Evolutionary conservation across 305 asterid genomes (phyloP), one percentile per base, ranked within the genome.

Genomic region (Fraxinus ornus): DNA sequence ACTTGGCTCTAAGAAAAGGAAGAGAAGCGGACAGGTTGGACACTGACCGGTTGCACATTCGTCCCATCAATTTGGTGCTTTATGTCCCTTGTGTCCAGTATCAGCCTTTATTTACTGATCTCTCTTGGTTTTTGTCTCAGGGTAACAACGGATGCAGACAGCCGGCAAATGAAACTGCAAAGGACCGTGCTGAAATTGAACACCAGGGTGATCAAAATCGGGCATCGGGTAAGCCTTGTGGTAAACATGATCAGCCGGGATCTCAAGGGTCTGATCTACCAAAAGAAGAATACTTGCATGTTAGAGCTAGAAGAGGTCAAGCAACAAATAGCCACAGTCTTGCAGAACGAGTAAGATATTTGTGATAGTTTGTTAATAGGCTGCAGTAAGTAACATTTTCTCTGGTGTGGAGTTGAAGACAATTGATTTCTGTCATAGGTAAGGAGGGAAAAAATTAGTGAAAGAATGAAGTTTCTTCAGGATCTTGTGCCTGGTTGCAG

Each of bases 401-500:
- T 35, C 5, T 30, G 55, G n/a, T 75, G 12, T 70, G 79, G 79
- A 76, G 64, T 52, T 71, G 60, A 70, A 33, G n/a, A 44, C 80
- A 55, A 22, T 84, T 35, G 3, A 1, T 82, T 17, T 79, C 30
- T 78, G 33, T 70, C 88, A 79, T 83, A 96, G 99, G 95, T 94
- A 21, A 91, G 99, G 89, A 92, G 99, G 91, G 99, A 96, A 86
- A 96, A 93, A 89, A 94, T 96, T 74, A 96, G 99, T 80, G 98
- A 96, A 86, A 93, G 99, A 87, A 96, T 96, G 99, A 96, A 94
- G 83, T 94, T 92, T 86, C 99, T 96, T 89, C 99, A 96, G 87
- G 99, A 96, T 91, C 98, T 96, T 82, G 99, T 96, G 74, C 99
- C 99, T 49, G 97, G 99, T 82, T 96, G 99, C 83, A 96, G 91